A percentile compares a stretch with the other conserved stretches of the same genome.
These are phyloP conservation scores for Boletus edulis DNA, from an alignment of 768 basidiomycete species.

Conservation along the genomic window DNA sequence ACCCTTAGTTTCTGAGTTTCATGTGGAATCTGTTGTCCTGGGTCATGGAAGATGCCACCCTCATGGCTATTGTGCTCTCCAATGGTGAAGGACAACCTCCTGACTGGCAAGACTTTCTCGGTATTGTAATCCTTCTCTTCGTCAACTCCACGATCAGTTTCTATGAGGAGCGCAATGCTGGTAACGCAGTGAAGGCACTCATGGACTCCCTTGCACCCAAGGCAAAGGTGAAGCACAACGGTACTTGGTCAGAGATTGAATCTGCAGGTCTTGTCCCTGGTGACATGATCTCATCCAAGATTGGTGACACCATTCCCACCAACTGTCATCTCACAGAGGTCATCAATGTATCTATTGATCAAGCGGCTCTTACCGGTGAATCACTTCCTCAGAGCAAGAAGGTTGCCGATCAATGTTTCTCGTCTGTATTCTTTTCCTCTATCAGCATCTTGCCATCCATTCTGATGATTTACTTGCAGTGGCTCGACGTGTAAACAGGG, in stretches of 20 bases:
- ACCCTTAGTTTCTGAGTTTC: conserved; percentile 78
- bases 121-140: conserved; percentile 88
- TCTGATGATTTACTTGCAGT: conserved; percentile 34
- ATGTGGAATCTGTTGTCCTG: conserved; percentile 99
- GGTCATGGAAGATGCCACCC: conserved; percentile 98
- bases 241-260: conserved; percentile 87
- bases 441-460: background rate
- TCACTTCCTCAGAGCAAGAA: conserved; percentile 93
- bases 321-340: conserved; percentile 97
- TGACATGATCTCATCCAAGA: no score
- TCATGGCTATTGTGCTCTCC: conserved; percentile 93
- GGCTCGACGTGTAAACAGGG: conserved; percentile 99
- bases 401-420: conserved; percentile 95
- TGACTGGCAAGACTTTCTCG: conserved; percentile 97
- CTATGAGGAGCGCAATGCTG: conserved; percentile 96
- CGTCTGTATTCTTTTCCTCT: conserved; percentile 50
- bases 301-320: conserved; percentile 92
- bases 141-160: conserved; percentile 98
- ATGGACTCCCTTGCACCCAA: conserved; percentile 99
- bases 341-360: conserved; percentile 97
- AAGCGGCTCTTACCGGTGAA: conserved; percentile 97
- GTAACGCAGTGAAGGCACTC: conserved; percentile 98
- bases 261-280: conserved; percentile 89
- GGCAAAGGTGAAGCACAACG: conserved; percentile 88
- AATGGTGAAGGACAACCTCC: conserved; percentile 86